These are phyloP conservation scores for Lathyrus oleraceus DNA, from an alignment of 306 rosid species.

Conservation along the genomic window DNA sequence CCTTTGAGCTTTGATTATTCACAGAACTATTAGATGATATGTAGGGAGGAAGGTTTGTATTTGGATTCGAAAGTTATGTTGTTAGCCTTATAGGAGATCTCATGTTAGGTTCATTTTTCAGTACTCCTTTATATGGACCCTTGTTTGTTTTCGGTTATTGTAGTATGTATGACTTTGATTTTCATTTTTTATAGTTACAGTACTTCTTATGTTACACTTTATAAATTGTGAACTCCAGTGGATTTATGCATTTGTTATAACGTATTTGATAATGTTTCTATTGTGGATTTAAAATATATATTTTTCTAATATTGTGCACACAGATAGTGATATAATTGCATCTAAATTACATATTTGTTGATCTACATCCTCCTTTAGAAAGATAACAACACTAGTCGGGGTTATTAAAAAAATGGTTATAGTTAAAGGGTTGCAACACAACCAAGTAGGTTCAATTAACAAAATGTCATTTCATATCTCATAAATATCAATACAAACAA, in stretches of 20 bases:
- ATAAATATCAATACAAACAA: too few species aligned
- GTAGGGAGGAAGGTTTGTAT: conserved; percentile 35
- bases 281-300: too few species aligned
- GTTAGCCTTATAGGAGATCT: conserved; percentile 37
- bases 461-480: too few species aligned
- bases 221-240: conserved; percentile 42
- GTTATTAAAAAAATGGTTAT: neutral
- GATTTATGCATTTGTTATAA: conserved; percentile 30
- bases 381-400: conserved; percentile 4
- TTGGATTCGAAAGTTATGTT: conserved; percentile 45
- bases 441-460: too few species aligned
- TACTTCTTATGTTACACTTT: conserved; percentile 23
- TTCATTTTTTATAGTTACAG: conserved; percentile 43
- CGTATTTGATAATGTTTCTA: conserved; percentile 24
- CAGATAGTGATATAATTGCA: neutral
- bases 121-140: conserved; percentile 42
- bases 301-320: conserved; percentile 1
- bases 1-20: conserved; percentile 87
- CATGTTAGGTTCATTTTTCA: conserved; percentile 38
- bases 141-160: conserved; percentile 43
- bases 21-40: conserved; percentile 59
- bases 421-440: too few species aligned
- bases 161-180: conserved; percentile 33
- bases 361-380: neutral
- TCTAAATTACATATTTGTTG: neutral